Conservation (phyloP, 2,329 filamentous ascomycete species). For the Teratosphaeria pseudoeucalypti region DNA sequence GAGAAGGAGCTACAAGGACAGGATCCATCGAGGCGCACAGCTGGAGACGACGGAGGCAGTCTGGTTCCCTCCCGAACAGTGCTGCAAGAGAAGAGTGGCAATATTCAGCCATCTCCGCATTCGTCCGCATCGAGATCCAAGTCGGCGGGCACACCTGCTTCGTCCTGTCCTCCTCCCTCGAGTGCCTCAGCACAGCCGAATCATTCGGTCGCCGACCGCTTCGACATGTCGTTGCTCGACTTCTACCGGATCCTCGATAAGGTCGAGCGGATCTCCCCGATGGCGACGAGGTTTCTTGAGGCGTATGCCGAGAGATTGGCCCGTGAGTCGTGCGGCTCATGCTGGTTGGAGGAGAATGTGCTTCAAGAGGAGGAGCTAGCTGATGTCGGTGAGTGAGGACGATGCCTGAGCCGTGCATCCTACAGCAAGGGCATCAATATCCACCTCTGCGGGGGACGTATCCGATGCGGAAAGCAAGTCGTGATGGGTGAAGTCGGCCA, state of each 20-base stretch:
- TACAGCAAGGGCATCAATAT: too few relatives aligned
- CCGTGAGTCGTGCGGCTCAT: conserved; percentile 9
- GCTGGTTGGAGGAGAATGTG: conserved; percentile 9
- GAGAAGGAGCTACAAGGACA: neutral
- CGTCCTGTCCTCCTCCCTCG: neutral
- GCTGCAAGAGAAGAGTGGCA: conserved; percentile 8
- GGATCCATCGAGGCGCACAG: neutral
- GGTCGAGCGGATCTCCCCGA: conserved; percentile 11
- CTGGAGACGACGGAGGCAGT: neutral
- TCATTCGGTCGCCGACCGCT: neutral
- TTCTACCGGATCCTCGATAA: conserved; percentile 13
- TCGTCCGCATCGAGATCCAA: neutral
- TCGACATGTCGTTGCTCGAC: conserved; percentile 7
- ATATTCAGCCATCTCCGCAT: neutral
- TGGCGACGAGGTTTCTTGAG: conserved; percentile 11
- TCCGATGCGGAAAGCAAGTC: too few relatives aligned
- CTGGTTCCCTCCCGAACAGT: neutral
- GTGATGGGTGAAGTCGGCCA: too few relatives aligned
- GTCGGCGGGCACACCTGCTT: neutral
- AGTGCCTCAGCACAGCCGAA: neutral
- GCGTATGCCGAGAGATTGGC: conserved; percentile 13
- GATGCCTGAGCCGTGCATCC: neutral
- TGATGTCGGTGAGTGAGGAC: neutral
- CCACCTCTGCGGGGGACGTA: too few relatives aligned
- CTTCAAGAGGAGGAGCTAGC: neutral